phyloP scores from a whole-genome alignment of 2,329 filamentous ascomycete genomes.

The Parasarocladium wereldwijsianum region DNA sequence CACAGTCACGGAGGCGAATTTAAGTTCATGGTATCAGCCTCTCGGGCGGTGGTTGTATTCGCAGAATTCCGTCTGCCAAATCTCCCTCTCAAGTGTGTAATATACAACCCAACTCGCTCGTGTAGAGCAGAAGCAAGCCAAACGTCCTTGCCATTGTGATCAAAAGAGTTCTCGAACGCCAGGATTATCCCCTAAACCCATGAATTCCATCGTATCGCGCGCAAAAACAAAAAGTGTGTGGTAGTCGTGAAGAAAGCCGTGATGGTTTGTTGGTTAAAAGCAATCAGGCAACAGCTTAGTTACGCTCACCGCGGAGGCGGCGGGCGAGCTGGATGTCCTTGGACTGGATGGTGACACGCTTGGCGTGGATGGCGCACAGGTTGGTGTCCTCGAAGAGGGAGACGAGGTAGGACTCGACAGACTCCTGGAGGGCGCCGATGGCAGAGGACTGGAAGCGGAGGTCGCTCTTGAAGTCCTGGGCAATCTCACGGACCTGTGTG shows the following conservation, averaged over 20 bases:
- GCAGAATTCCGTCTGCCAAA: too few species aligned
- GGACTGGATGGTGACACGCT: conserved; percentile 95
- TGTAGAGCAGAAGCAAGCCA: conserved; percentile 16
- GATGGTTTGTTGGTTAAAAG: conserved; percentile 7
- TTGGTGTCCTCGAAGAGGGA: conserved; percentile 98
- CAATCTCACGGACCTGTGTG: conserved; percentile 74
- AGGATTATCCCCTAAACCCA: conserved; percentile 27
- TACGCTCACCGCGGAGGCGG: conserved; percentile 86
- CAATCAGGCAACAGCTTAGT: conserved; percentile 36
- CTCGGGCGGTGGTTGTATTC: too few species aligned
- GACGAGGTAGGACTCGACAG: conserved; percentile 96
- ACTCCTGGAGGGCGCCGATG: conserved; percentile 95
- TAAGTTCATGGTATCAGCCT: too few species aligned
- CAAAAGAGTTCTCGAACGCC: conserved; percentile 28
- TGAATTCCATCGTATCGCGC: conserved; percentile 22
- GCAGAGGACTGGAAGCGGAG: conserved; percentile 97
- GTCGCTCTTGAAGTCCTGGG: conserved; percentile 88
- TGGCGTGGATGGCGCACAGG: conserved; percentile 95
- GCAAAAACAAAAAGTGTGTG: conserved; percentile 17
- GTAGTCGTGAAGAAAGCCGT: background rate
- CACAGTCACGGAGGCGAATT: too few species aligned
- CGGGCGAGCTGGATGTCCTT: conserved; percentile 97
- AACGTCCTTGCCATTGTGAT: too few species aligned
- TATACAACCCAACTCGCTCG: conserved; percentile 26
- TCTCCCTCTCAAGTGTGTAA: conserved; percentile 15